Evolutionary conservation across 2,329 filamentous ascomycete genomes (phyloP).

Genomic region (Chaetomium globosum): DNA sequence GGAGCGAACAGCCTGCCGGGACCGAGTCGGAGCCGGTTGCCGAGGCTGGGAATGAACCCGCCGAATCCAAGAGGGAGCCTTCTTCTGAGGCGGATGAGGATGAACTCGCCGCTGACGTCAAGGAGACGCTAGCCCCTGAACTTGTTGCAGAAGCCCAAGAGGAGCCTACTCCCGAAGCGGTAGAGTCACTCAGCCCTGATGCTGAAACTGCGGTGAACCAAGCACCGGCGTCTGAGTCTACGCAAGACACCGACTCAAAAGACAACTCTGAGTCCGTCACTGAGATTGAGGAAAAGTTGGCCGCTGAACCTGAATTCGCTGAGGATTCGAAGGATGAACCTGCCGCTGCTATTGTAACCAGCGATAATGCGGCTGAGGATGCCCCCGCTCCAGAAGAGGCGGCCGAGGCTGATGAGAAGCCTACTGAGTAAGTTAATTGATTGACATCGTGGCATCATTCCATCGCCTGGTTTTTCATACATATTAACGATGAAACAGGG

Average conservation of each 20-base stretch:
- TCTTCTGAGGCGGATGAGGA: slow-evolving; percentile 5
- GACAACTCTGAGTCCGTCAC: neutral
- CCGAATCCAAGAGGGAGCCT: slow-evolving; percentile 3
- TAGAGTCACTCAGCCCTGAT: slow-evolving; percentile 16
- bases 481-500: slow-evolving; percentile 4
- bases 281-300: slow-evolving; percentile 15
- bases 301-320: neutral
- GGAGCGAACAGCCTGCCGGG: neutral
- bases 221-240: neutral
- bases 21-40: slow-evolving; percentile 12
- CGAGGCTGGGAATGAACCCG: slow-evolving; percentile 8
- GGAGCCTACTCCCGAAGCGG: slow-evolving; percentile 20
- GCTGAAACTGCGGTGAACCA: slow-evolving; percentile 10
- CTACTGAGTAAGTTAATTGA: neutral
- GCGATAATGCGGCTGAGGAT: neutral
- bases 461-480: neutral
- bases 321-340: slow-evolving; percentile 10
- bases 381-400: neutral
- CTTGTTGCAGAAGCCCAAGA: neutral
- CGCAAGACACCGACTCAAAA: neutral
- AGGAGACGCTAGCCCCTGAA: neutral
- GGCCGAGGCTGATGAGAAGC: neutral
- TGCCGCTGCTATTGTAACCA: slow-evolving; percentile 3
- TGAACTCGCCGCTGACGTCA: slow-evolving; percentile 3
- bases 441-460: neutral